A percentile compares a stretch with the other conserved stretches of the same genome.
Evolutionary conservation across 495 filamentous ascomycete species (phyloP).

Genomic region (Lindgomyces ingoldianus): DNA sequence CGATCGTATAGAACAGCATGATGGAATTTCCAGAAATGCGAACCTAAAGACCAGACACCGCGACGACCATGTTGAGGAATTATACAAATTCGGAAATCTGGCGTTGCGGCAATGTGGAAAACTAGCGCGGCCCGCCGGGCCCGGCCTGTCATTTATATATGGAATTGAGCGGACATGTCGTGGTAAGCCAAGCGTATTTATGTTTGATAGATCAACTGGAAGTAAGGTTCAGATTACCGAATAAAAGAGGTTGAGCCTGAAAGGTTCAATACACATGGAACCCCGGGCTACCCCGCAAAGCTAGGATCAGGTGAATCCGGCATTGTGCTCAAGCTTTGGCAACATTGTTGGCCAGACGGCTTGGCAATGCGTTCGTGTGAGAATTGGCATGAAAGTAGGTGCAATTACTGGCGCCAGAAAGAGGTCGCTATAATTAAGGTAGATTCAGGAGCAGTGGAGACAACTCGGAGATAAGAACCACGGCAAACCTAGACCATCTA

Average conservation of each 20-base stretch:
- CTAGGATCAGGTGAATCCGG: neutral
- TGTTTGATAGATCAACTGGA: neutral
- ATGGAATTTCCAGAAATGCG: neutral
- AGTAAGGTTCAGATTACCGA: conserved; percentile 17
- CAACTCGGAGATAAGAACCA: too few relatives aligned
- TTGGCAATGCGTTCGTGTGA: too few relatives aligned
- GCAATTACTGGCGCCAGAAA: too few relatives aligned
- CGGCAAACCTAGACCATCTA: too few relatives aligned
- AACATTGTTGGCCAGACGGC: neutral
- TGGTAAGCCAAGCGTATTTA: neutral
- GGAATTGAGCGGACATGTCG: neutral
- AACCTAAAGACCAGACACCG: neutral
- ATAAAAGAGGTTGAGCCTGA: conserved; percentile 11
- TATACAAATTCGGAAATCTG: neutral
- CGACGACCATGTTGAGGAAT: conserved; percentile 1
- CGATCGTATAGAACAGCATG: conserved; percentile 21
- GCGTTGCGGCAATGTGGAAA: neutral
- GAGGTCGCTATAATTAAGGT: too few relatives aligned
- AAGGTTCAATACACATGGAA: neutral
- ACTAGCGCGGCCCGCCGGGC: neutral
- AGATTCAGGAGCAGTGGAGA: too few relatives aligned
- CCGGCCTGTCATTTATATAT: conserved; percentile 2
- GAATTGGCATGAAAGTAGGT: too few relatives aligned
- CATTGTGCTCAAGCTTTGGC: neutral
- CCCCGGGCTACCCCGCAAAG: conserved; percentile 4